Percentiles rank a stretch among this genome's conserved stretches.
phyloP scores from a whole-genome alignment of 208 protist species.

The Leptomonas seymouri region DNA sequence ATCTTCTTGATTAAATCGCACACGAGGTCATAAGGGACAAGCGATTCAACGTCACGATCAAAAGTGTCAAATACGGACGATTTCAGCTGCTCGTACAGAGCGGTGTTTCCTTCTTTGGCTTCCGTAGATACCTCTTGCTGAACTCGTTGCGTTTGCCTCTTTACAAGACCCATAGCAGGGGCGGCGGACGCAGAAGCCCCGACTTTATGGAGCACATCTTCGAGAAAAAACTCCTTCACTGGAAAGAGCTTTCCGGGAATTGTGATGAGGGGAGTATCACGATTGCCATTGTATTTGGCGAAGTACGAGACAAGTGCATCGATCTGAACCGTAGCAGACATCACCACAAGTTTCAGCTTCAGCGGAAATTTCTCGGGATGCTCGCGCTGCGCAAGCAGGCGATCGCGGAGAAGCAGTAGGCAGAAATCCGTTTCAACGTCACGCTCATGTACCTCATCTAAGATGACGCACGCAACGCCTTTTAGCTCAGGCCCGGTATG shows the following conservation, averaged over 20 bases:
- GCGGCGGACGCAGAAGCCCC: conserved; percentile 32
- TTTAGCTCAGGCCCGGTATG: conserved; percentile 92
- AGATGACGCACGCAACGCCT: conserved; percentile 81
- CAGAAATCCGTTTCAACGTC: conserved; percentile 87
- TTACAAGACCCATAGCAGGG: conserved; percentile 40
- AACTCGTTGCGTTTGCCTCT: conserved; percentile 9
- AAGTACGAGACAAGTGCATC: conserved; percentile 79
- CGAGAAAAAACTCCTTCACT: conserved; percentile 87
- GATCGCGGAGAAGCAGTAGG: conserved; percentile 75
- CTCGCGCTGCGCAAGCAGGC: conserved; percentile 53
- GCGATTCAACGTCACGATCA: conserved; percentile 56
- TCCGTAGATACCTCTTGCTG: neutral
- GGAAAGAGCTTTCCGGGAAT: conserved; percentile 88
- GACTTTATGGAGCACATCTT: conserved; percentile 72
- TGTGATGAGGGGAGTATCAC: conserved; percentile 58
- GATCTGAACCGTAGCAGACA: conserved; percentile 94
- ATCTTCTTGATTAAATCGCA: conserved; percentile 66
- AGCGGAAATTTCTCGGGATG: conserved; percentile 43
- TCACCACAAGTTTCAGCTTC: conserved; percentile 97
- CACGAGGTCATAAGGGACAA: conserved; percentile 78
- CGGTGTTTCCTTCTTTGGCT: conserved; percentile 11
- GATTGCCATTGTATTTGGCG: conserved; percentile 31
- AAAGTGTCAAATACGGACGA: conserved; percentile 53
- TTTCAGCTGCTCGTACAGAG: conserved; percentile 64
- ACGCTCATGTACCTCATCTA: conserved; percentile 91